phyloP scores from a whole-genome alignment of 1,284 basidiomycete genomes.

The Cutaneotrichosporon mucoides region DNA sequence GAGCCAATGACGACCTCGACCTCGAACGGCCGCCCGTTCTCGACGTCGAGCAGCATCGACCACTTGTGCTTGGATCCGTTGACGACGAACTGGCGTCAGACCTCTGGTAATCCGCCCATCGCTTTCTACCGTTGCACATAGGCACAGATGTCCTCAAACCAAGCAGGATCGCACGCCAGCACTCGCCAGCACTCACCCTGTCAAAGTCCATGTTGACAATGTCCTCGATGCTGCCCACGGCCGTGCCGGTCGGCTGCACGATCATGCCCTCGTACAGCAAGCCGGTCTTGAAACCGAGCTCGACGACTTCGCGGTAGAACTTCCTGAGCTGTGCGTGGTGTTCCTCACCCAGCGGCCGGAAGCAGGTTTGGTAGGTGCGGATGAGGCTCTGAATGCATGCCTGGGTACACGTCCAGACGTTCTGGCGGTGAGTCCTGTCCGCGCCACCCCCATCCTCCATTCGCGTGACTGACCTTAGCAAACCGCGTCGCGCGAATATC shows the following conservation, averaged over 20 bases:
- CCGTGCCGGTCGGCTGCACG: conserved; percentile 26
- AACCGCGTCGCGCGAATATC: conserved; percentile 36
- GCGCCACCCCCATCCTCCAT: too few species aligned
- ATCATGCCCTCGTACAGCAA: conserved; percentile 37
- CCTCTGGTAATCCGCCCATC: too few species aligned
- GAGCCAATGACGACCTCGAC: conserved; percentile 45
- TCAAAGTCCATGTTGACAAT: conserved; percentile 11
- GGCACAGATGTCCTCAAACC: too few species aligned
- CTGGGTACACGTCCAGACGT: conserved; percentile 45
- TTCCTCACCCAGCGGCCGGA: conserved; percentile 22
- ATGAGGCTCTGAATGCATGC: conserved; percentile 39
- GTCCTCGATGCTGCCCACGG: conserved; percentile 20
- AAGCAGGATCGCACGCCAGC: too few species aligned
- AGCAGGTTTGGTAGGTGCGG: conserved; percentile 31
- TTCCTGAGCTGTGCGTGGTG: conserved; percentile 29
- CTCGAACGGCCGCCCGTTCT: conserved; percentile 45
- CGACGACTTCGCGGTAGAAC: conserved; percentile 40
- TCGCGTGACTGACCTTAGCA: conserved; percentile 23
- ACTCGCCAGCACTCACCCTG: conserved; percentile 2
- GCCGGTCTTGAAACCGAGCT: conserved; percentile 35
- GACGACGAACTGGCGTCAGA: conserved; percentile 11
- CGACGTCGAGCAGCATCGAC: conserved; percentile 42
- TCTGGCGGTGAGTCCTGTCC: conserved; percentile 21
- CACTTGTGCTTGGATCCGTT: conserved; percentile 33
- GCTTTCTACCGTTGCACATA: too few species aligned